Evolutionary conservation across 2,329 filamentous ascomycete species (phyloP).

Genomic region (Stromatinia cepivora): DNA sequence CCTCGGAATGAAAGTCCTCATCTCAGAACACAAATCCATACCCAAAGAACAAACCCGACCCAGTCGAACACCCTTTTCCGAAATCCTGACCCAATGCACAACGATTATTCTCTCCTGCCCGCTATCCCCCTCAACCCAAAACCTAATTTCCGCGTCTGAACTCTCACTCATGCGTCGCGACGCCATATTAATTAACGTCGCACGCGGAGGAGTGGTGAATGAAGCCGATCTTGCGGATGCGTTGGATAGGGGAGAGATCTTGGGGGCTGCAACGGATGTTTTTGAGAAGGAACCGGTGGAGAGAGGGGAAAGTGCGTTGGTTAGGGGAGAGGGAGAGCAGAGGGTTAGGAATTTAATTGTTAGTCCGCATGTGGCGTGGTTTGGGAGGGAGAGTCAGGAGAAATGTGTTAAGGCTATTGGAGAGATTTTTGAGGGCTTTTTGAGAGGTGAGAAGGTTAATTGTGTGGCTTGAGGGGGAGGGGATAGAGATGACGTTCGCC

Average conservation of each 20-base stretch:
- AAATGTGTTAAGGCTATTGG: background rate
- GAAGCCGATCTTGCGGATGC: background rate
- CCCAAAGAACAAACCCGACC: background rate
- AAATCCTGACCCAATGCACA: background rate
- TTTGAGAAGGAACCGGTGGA: conserved; percentile 1
- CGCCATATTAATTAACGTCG: background rate
- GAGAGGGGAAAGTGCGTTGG: background rate
- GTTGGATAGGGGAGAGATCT: background rate
- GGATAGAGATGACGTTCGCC: no score
- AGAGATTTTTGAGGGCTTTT: background rate
- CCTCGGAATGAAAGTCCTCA: background rate
- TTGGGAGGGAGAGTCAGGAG: conserved; percentile 15
- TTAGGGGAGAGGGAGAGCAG: background rate
- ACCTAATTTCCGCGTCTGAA: background rate
- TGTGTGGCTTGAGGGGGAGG: background rate
- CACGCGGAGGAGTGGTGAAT: conserved; percentile 1
- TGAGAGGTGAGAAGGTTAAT: background rate
- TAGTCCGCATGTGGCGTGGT: conserved; percentile 16
- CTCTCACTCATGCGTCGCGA: background rate
- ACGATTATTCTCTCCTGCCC: background rate
- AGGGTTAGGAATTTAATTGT: conserved; percentile 7
- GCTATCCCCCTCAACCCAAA: background rate
- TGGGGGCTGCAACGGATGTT: conserved; percentile 15
- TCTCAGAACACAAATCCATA: background rate
- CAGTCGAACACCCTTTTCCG: background rate